Evolutionary conservation across 768 basidiomycete genomes (phyloP), one percentile per base, ranked within the genome.

Genomic region (Russula foetens): DNA sequence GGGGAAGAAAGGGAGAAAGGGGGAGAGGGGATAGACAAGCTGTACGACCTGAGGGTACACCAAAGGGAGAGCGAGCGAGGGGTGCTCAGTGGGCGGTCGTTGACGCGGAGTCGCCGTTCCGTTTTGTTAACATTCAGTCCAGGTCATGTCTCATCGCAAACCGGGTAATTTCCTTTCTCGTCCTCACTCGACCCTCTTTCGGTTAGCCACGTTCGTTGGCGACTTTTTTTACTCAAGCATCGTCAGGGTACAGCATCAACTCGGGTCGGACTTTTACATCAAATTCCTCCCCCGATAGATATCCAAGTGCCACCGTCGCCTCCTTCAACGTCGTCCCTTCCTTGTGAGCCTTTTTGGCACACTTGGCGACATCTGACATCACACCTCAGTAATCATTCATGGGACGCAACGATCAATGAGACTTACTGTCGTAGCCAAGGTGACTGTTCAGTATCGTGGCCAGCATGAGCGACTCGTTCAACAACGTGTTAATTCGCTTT

Each of bases 311-410:
- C 48, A 98, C 86, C 12, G 94, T 93, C 44, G 97, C 93, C 75
- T 93, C 89, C 79, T 96, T 98, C 73, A 98, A 71, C 61, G 97
- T 98, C 51, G 86, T 90, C 28, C 97, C 97, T 75, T 99, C 94
- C 73, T 89, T 92, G 80, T 98, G 97, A n/a, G 97, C 97, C 74
- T 98, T 98, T 83, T 99, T 99, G 29, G 97, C 97, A 69, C 90
- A 92, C 76, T 91, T 94, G 52, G 97, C 97, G 52, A 98, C 97
- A 75, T 97, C 94, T 98, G 14, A 70, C 45, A 62, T 45, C 15
- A 17, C 43, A 62, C 60, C 19, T 60, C 55, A 67, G 53, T 35
- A 31, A 43, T 4, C 11, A 28, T 21, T 19, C 15, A 23, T 58
- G 9, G 46, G n/a, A 23, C 35, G 12, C 49, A 38, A 41, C 33